Evolutionary conservation across 176 grass and related monocot species (phyloP), one percentile per base, ranked within the genome.

Genomic region (Canna indica): DNA sequence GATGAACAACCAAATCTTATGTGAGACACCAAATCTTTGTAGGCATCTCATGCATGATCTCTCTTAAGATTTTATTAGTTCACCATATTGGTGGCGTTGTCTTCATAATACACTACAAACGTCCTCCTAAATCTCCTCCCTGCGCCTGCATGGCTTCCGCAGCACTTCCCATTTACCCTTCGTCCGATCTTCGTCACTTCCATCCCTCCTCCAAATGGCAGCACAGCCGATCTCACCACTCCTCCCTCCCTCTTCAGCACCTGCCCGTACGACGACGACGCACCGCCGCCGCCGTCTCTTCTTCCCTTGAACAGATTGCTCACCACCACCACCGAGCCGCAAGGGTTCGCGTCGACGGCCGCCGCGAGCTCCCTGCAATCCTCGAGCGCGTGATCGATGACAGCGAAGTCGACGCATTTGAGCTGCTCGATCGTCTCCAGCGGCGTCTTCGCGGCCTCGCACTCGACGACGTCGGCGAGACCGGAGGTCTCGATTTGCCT

Each of bases 121-220:
- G 29, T 69, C 71, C 72, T 81, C 71, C 47, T 71, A 7, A 20
- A 16, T 36, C 71, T 75, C 62, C 29, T 69, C 1, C 47, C 47
- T 44, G 41, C 41, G 41, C 41, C 13, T 11, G 41, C 41, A 44
- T 44, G 41, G 41, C 5, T 44, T 44, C 29, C 29, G 12, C 3
- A 0, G 15, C 25, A n/a, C 25, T 26, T 26, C 6, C 25, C n/a
- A n/a, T 26, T 22, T 22, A 1, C 28, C 15, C 28, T 62, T 62
- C 53, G 35, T 69, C 38, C 64, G 6, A 78, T 48, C 45, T 39
- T 46, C 0, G 52, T 75, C 79, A 81, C 79, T 24, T 81, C 79
- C 64, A 75, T 67, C 22, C 79, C 79, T 39, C 59, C 38, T 0
- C 73, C 72, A 62, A 81, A 69, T 1, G 79, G 79, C 41, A 81